Conservation (phyloP, 2,329 filamentous ascomycete genomes). For the Sclerotiophoma versabilis region DNA sequence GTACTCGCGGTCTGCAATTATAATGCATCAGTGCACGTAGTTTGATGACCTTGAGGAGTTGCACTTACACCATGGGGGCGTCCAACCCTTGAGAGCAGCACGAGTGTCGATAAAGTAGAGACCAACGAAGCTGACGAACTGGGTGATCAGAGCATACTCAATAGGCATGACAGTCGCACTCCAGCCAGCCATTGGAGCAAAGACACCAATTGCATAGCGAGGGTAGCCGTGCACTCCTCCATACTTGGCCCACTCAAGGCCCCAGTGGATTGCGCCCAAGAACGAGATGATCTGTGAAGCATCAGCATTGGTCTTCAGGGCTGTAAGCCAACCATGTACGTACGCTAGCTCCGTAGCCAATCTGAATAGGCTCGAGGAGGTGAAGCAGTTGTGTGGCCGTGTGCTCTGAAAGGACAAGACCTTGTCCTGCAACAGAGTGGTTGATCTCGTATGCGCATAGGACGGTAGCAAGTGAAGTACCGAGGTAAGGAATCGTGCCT, state of each 20-base stretch:
- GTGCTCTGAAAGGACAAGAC: slow-evolving; percentile 71
- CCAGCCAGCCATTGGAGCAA: slow-evolving; percentile 84
- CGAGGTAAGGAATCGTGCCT: slow-evolving; percentile 71
- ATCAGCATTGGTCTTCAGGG: not conserved
- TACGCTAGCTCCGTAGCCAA: slow-evolving; percentile 88
- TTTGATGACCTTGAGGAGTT: not conserved
- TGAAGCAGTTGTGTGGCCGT: slow-evolving; percentile 75
- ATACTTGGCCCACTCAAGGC: slow-evolving; percentile 80
- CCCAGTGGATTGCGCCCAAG: slow-evolving; percentile 93
- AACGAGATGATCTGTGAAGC: slow-evolving; percentile 80
- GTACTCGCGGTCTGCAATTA: slow-evolving; percentile 70
- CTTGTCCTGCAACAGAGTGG: slow-evolving; percentile 67
- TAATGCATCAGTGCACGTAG: slow-evolving; percentile 49
- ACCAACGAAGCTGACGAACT: slow-evolving; percentile 84
- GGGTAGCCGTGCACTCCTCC: slow-evolving; percentile 73
- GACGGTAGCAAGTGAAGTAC: slow-evolving; percentile 81
- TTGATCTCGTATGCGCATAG: slow-evolving; percentile 85
- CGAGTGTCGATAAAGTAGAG: slow-evolving; percentile 85
- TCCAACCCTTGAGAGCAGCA: slow-evolving; percentile 76
- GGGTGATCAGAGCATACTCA: slow-evolving; percentile 83
- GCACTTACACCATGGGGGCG: slow-evolving; percentile 76
- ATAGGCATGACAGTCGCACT: slow-evolving; percentile 84
- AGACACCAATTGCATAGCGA: slow-evolving; percentile 83
- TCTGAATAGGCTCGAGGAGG: slow-evolving; percentile 82
- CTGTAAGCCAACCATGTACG: slow-evolving; percentile 42